Evolutionary conservation across 169 alveolate species (phyloP), one percentile per base, ranked within the genome.

Genomic region (Plasmodium knowlesi): DNA sequence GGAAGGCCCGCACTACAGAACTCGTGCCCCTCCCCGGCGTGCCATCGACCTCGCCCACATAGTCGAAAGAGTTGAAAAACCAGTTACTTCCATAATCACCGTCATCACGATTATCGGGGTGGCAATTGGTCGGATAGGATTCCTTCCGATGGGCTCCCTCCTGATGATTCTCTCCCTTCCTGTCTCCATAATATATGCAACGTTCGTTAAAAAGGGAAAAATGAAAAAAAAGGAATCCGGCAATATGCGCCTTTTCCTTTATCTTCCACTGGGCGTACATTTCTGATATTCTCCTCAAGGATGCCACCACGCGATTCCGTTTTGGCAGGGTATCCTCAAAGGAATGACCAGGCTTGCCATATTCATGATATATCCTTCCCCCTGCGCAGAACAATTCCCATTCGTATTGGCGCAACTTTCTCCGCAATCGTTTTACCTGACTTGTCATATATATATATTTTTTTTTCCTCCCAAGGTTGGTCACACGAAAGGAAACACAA

Each of bases 1-100:
- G 37, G 37, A 67, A 67, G 30, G 37, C 39, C 76, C n/a, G 39
- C 30, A 16, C 76, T 4, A 67, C 4, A 16, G 39, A 67, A 22
- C n/a, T 28, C n/a, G 76, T 61, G 1, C 32, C 74, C 25, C 12
- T 34, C 34, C 74, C 74, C 9, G 34, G 9, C 14, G 71, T 14
- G 28, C 37, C 71, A 2, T 71, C 74, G 10, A 46, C 57, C 14
- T 46, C 50, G 22, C 94, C 94, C 12, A 89, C 94, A 57, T 57
- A 89, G 16, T 89, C 94, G 50, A 89, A 89, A 0, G 94, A 79
- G 50, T 89, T 79, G 46, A 89, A 89, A 89, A 89, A 89, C 94
- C 94, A 89, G 19, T 71, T 85, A 32, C 50, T 54, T 39, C 46
- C 8, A 4, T 61, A 32, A 22, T 16, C 37, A 5, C 39, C 14